Base-by-base conservation (phyloP, 768 basidiomycete species). In the Suillus subaureus region DNA sequence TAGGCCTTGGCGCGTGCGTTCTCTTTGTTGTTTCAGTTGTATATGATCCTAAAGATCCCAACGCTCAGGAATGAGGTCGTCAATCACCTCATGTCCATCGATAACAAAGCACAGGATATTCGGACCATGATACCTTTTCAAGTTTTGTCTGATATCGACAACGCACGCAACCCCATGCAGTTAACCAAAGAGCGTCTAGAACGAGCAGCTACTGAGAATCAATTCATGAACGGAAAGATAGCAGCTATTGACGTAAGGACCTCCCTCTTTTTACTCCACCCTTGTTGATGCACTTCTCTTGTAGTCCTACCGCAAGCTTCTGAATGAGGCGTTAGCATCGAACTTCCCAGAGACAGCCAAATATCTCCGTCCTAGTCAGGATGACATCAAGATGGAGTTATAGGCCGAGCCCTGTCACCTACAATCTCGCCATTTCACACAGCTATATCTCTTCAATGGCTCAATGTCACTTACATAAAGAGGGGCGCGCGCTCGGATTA, bases 181-280 rank as follows among this genome's bases (percentile, higher is more conserved):
- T 80, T 93, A 61, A 93, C 93, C 21, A 86, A 87, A 68, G 92
- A 94, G 65, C 83, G 91, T 61, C 76, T 95, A 16, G 93, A 95
- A 78, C 84, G 92, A 62, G 87, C 92, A 0, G 92, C 93, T 37
- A 91, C 91, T 3, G 94, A 95, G 79, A 95, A 95, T 73, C 93
- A 94, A 72, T 94, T 93, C 69, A 92, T 93, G 90, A 93, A 94
- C 71, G 93, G 91, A 35, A 94, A 94, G 73, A 91, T 95, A 45
- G 83, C 84, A 54, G 93, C 92, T 1, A 84, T 95, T 33, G 84
- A 87, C 63, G 92, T 92, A 68, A 70, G 85, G 70, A 40, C 51
- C 42, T 51, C 52, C 54, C 31, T 65, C 12, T 39, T n/a, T 21
- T 37, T 51, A 39, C 21, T 62, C 55, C 39, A 0, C 26, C 16